Percentiles rank a stretch among this genome's conserved stretches.
These are phyloP conservation scores for Apiotrichum mycotoxinovorans DNA, from an alignment of 1,284 basidiomycete species.

Conservation along the genomic window DNA sequence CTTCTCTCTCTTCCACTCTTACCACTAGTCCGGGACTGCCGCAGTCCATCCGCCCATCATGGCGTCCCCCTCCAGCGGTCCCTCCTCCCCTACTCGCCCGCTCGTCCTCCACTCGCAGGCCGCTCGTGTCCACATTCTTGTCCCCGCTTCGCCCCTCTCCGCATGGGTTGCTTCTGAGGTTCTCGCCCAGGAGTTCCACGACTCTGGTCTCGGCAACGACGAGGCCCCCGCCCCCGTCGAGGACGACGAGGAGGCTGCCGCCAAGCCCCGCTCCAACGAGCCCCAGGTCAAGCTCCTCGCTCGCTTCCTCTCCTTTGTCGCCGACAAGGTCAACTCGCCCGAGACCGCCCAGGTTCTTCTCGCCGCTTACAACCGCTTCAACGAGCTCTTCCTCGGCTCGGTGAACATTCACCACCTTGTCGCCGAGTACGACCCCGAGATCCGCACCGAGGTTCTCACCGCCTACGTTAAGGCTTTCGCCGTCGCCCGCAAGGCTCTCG, in stretches of 20 bases:
- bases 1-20: slow-evolving; percentile 2
- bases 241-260: slow-evolving; percentile 40
- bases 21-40: slow-evolving; percentile 20
- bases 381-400: slow-evolving; percentile 66
- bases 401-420: slow-evolving; percentile 70
- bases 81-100: slow-evolving; percentile 45
- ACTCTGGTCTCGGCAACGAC: slow-evolving; percentile 55
- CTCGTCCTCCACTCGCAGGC: slow-evolving; percentile 49
- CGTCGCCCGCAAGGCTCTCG: slow-evolving; percentile 62
- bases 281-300: slow-evolving; percentile 72
- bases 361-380: slow-evolving; percentile 72
- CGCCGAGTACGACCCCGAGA: slow-evolving; percentile 68
- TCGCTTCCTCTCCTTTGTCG: slow-evolving; percentile 71
- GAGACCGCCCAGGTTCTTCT: slow-evolving; percentile 68
- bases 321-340: slow-evolving; percentile 57
- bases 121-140: slow-evolving; percentile 66
- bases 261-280: slow-evolving; percentile 48
- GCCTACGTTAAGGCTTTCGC: slow-evolving; percentile 77
- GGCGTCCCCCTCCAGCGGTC: slow-evolving; percentile 44
- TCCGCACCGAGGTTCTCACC: slow-evolving; percentile 70
- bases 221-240: slow-evolving; percentile 47
- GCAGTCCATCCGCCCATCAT: slow-evolving; percentile 32
- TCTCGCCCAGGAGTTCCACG: slow-evolving; percentile 76
- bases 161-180: slow-evolving; percentile 82
- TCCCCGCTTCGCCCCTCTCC: slow-evolving; percentile 68